These are phyloP conservation scores for Colletotrichum zoysiae DNA, from an alignment of 2,329 filamentous ascomycete species.

Conservation along the genomic window DNA sequence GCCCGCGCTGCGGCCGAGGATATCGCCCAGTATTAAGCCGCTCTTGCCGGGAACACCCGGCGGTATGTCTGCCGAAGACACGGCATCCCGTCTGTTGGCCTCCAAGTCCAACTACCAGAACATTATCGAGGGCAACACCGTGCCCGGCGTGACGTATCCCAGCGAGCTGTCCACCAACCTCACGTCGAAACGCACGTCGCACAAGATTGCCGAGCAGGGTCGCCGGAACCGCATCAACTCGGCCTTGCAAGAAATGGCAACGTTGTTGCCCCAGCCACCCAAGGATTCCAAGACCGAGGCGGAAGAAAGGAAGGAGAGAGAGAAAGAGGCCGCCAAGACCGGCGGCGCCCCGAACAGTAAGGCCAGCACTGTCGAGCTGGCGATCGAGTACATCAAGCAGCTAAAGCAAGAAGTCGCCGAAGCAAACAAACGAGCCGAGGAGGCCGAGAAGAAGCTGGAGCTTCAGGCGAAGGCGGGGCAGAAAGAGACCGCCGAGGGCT, in stretches of 20 bases:
- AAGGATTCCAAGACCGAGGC: constrained; percentile 58
- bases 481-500: neutral
- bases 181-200: constrained; percentile 95
- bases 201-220: constrained; percentile 98
- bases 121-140: constrained; percentile 90
- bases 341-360: constrained; percentile 81
- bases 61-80: constrained; percentile 67
- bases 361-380: constrained; percentile 96
- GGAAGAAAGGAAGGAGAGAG: constrained; percentile 62
- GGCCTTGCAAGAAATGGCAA: constrained; percentile 90
- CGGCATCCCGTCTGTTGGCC: constrained; percentile 81
- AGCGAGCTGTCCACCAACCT: constrained; percentile 92
- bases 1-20: constrained; percentile 87
- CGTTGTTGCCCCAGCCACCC: constrained; percentile 77
- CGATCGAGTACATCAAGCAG: constrained; percentile 93
- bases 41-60: constrained; percentile 74
- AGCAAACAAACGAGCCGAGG: constrained; percentile 72
- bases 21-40: constrained; percentile 95
- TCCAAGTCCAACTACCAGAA: constrained; percentile 99
- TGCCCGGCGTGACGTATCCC: constrained; percentile 91
- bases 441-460: constrained; percentile 72
- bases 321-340: constrained; percentile 52
- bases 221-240: constrained; percentile 95
- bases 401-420: constrained; percentile 80
- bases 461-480: constrained; percentile 7